phyloP scores from a whole-genome alignment of 2,329 filamentous ascomycete species.

The Calonectria hawksworthii region DNA sequence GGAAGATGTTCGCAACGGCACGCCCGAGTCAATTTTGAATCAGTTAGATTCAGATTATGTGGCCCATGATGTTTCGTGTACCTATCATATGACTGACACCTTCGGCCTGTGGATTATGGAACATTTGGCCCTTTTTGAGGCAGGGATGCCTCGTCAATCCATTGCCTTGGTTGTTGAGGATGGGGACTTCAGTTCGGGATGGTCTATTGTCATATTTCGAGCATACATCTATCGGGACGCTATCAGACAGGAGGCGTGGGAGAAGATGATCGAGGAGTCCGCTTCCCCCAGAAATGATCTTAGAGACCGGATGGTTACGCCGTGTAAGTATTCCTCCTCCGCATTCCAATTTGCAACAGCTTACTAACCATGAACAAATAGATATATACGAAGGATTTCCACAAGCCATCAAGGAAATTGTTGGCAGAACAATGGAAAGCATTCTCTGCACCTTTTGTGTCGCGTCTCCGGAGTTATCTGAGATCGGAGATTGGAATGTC shows the following conservation, averaged over 20 bases:
- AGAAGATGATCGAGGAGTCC: not conserved
- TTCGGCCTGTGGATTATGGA: not conserved
- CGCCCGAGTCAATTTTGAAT: not conserved
- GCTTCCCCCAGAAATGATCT: no score
- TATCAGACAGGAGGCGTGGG: not conserved
- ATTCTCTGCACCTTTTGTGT: not conserved
- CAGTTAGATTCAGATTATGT: not conserved
- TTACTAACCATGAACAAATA: not conserved
- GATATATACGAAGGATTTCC: not conserved
- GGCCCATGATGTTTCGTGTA: not conserved
- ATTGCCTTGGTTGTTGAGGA: not conserved
- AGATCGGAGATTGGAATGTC: not conserved
- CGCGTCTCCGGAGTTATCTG: no score
- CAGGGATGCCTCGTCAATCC: not conserved
- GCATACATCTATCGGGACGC: not conserved
- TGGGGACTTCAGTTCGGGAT: not conserved
- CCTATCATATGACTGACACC: not conserved
- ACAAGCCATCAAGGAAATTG: not conserved
- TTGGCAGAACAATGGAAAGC: not conserved
- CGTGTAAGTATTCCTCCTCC: not conserved
- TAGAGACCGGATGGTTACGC: fast-evolving
- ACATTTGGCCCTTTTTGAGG: not conserved
- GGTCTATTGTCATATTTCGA: not conserved
- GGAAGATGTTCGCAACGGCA: not conserved
- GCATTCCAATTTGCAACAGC: no score